Conservation (phyloP, 208 protist genomes). For the Hexamita inflata region DNA sequence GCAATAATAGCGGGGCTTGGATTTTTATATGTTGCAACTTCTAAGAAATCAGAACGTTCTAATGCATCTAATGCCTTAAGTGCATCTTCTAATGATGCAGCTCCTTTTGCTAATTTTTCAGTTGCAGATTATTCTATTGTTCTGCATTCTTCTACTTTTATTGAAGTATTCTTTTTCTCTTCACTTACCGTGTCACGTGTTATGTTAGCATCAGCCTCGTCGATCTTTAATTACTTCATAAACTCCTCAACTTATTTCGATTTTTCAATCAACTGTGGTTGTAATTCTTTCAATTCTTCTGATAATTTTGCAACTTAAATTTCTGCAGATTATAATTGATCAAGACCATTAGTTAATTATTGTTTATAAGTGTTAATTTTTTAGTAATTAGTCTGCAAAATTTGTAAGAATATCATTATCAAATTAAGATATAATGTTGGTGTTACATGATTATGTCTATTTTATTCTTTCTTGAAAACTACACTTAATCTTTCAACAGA, state of each 20-base stretch:
- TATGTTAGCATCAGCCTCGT: slow-evolving; percentile 60
- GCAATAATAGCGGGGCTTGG: slow-evolving; percentile 72
- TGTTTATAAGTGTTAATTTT: slow-evolving; percentile 59
- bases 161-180: slow-evolving; percentile 68
- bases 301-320: slow-evolving; percentile 70
- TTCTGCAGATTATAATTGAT: slow-evolving; percentile 73
- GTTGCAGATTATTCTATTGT: slow-evolving; percentile 70
- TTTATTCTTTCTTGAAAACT: slow-evolving; percentile 66
- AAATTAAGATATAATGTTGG: slow-evolving; percentile 92
- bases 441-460: slow-evolving; percentile 87
- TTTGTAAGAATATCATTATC: slow-evolving; percentile 65
- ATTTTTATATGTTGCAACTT: slow-evolving; percentile 69
- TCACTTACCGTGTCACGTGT: slow-evolving; percentile 42
- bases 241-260: slow-evolving; percentile 62
- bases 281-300: slow-evolving; percentile 68
- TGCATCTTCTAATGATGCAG: slow-evolving; percentile 73
- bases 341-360: slow-evolving; percentile 72
- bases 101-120: slow-evolving; percentile 74
- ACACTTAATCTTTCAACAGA: slow-evolving; percentile 27
- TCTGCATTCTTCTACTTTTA: slow-evolving; percentile 38
- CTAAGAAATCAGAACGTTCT: slow-evolving; percentile 80
- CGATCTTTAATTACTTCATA: slow-evolving; percentile 70
- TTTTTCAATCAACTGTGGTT: slow-evolving; percentile 78
- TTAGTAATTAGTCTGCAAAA: slow-evolving; percentile 64
- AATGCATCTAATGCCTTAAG: slow-evolving; percentile 64